Base-by-base conservation (phyloP, 176 grass and related monocot species). In the Carex pumila region DNA sequence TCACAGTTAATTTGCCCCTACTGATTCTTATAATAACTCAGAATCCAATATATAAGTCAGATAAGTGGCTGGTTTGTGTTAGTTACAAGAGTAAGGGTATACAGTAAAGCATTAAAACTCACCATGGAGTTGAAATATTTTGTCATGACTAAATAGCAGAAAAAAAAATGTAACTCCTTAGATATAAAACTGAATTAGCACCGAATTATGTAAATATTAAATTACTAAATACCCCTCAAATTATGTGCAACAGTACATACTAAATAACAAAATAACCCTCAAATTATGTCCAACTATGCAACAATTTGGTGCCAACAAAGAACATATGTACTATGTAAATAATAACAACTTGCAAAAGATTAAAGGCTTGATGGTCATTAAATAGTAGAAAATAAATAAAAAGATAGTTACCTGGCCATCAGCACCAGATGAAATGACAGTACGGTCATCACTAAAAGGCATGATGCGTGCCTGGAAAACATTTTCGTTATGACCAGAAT, bases 391-490 rank as follows among this genome's bases (percentile, higher is more conserved):
- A 15, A 83, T 62, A 56, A 79, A 47, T 83, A n/a, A 79, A 66
- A 75, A 34, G 3, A 80, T 15, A 88, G 87, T 87, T 62, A 97
- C 94, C 94, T 97, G 92, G 18, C 90, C 87, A 87, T 97, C 94
- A 76, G 90, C 92, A 81, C 77, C 90, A 45, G 76, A 90, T 21
- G 94, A 89, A 49, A 97, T 88, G 73, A 97, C 89, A 12, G 84
- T 86, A 30, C 45, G 78, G 15, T 94, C 90, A 76, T 94, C 87
- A 73, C 90, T 97, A 66, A 88, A 97, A 4, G 94, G 92, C 92
- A 97, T 91, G 71, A 97, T 55, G 49, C 71, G 81, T 29, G 90
- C 94, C 87, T 97, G 87, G 67, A 97, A 91, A 62, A 97, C 84
- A 88, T 97, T 94, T 30, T 88, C 81, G 1, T 77, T 63, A 84